phyloP scores from a whole-genome alignment of 139 green algal species.

The Helicosporidium sp. region DNA sequence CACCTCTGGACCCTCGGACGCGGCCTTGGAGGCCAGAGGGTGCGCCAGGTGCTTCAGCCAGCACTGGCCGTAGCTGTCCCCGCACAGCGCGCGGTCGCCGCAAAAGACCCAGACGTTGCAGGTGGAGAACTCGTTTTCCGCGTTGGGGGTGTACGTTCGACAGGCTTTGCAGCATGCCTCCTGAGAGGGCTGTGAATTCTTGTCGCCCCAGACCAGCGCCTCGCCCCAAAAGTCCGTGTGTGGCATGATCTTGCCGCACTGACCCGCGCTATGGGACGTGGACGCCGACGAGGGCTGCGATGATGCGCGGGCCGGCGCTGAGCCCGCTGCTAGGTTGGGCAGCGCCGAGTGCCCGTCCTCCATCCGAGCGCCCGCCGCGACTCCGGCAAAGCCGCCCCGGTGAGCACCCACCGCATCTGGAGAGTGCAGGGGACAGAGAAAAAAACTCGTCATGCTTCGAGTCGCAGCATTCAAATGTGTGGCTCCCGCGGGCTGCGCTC shows the following conservation, averaged over 20 bases:
- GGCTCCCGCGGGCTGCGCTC: too few relatives aligned
- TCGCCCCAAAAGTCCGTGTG: constrained; percentile 66
- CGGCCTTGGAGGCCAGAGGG: constrained; percentile 29
- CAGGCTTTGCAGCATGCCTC: constrained; percentile 47
- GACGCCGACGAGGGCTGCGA: not conserved
- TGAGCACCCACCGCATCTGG: too few relatives aligned
- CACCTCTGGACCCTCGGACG: constrained; percentile 30
- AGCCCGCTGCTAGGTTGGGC: not conserved
- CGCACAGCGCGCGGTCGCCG: constrained; percentile 33
- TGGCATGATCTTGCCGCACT: too few relatives aligned
- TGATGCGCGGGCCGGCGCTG: not conserved
- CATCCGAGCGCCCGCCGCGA: too few relatives aligned
- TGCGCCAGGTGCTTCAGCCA: constrained; percentile 78
- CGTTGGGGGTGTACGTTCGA: constrained; percentile 9
- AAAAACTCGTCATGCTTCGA: too few relatives aligned
- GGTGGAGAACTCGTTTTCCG: constrained; percentile 11
- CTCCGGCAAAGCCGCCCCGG: too few relatives aligned
- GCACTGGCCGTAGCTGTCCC: constrained; percentile 38
- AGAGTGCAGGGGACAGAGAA: too few relatives aligned
- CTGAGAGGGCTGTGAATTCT: constrained; percentile 19
- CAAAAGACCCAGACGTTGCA: constrained; percentile 72
- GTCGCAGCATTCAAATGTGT: too few relatives aligned
- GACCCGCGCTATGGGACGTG: too few relatives aligned
- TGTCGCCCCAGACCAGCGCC: constrained; percentile 38
- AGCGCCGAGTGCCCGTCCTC: too few relatives aligned